Conservation (phyloP, 2,329 filamentous ascomycete species). For the Aspergillus thermomutatus region DNA sequence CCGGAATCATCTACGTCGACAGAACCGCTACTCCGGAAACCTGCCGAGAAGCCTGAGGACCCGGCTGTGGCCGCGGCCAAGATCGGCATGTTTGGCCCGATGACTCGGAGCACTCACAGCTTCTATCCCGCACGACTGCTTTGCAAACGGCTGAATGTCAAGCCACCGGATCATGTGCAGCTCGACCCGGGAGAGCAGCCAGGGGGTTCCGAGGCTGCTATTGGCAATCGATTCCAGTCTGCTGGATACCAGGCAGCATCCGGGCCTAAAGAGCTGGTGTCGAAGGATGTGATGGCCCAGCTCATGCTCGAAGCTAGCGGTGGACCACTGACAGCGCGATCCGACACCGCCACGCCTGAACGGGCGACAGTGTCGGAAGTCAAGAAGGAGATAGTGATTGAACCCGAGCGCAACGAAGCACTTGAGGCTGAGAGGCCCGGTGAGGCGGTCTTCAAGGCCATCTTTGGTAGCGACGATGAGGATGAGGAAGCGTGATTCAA, state of each 20-base stretch:
- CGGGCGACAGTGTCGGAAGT: slow-evolving; percentile 10
- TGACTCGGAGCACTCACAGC: slow-evolving; percentile 69
- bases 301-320: slow-evolving; percentile 49
- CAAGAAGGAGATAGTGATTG: slow-evolving; percentile 45
- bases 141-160: slow-evolving; percentile 95
- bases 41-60: slow-evolving; percentile 60
- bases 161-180: slow-evolving; percentile 66
- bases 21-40: slow-evolving; percentile 46
- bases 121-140: slow-evolving; percentile 81
- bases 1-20: slow-evolving; percentile 20
- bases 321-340: slow-evolving; percentile 9
- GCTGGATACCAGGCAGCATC: slow-evolving; percentile 30
- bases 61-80: slow-evolving; percentile 82
- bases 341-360: slow-evolving; percentile 9
- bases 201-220: slow-evolving; percentile 28
- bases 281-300: slow-evolving; percentile 53
- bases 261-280: slow-evolving; percentile 48
- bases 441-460: slow-evolving; percentile 82
- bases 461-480: slow-evolving; percentile 85
- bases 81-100: slow-evolving; percentile 85
- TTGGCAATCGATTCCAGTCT: slow-evolving; percentile 28
- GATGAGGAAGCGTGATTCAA: slow-evolving; percentile 48
- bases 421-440: slow-evolving; percentile 70
- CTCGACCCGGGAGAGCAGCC: slow-evolving; percentile 46
- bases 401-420: slow-evolving; percentile 74